Evolutionary conservation across 768 basidiomycete species (phyloP), one percentile per base, ranked within the genome.

Genomic region (Kwoniella newhampshirensis): DNA sequence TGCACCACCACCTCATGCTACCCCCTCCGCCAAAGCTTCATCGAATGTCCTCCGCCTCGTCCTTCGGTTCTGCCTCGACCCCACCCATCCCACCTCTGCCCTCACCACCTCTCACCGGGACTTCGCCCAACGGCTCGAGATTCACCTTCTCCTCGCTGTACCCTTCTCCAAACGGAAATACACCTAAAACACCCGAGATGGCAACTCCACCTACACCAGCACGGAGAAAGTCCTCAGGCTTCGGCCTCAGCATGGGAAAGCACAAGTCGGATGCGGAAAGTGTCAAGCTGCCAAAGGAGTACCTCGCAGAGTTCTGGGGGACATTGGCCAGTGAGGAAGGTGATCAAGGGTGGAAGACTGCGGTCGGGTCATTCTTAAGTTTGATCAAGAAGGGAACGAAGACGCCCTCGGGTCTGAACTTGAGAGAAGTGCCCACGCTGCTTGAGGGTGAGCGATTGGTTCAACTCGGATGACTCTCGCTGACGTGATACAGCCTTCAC

Each of bases 271-370:
- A 60, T 28, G 57, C 36, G 13, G 63, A 47, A 11, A 30, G 18
- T 4, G 39, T 53, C 26, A 76, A 76, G 60, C 50, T 76, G 18
- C 73, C 73, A 0, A 74, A 70, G 45, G 75, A 76, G 55, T 74
- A 71, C 40, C 61, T 76, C 30, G 44, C 60, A 18, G 71, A 70
- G 26, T 74, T 76, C 44, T 76, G 75, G 75, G 66, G 63, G 26
- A 36, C 56, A 2, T 41, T 76, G 43, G 67, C 56, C 7, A 53
- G 42, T 45, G 75, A 76, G 51, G 54, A 71, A 1, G 75, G 75
- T 18, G 73, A 76, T 59, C 26, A 26, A 1, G 60, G 51, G 1
- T 76, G 73, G 73, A 59, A 58, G n/a, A 13, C 45, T 11, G 30
- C 62, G 0, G 60, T 62, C 8, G 12, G 51, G 4, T 50, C 21